Base-by-base conservation (phyloP, 768 basidiomycete species). In the Leccinum subgranulosum region DNA sequence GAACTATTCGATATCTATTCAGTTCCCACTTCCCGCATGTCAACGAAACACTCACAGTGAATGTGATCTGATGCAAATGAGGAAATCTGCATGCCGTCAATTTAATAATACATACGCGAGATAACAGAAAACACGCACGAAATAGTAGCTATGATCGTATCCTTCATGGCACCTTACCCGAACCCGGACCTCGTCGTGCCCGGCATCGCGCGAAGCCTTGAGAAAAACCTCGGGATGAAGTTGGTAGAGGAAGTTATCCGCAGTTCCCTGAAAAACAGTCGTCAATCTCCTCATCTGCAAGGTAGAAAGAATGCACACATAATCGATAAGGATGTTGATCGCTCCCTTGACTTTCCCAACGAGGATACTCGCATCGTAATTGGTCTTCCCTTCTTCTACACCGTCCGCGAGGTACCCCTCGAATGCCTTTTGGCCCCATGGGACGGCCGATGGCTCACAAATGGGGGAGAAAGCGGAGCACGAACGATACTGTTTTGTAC, bases 371-470 rank as follows among this genome's bases (percentile, higher is more conserved):
- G 97, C 90, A 69, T 98, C 97, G 66, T 95, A 92, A 56, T 71
- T 74, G 27, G 69, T 74, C 57, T 80, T 81, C 6, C 88, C 96
- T 74, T 97, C 94, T 57, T 86, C 79, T 47, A 86, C 61, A 21
- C 92, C 89, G 33, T 86, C 87, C 49, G 81, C 74, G 23, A 98
- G 82, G 74, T 96, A 98, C 15, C 92, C 92, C 3, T 65, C 69
- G 76, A 98, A 97, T 2, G 94, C 95, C 69, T 94, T 96, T 67
- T 87, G 78, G 23, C 96, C 96, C 96, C 96, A 98, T 2, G 88
- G 87, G 50, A 85, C 87, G 53, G 87, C 82, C 14, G 86, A 86
- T 0, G 96, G 94, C 73, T 98, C 98, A 51, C 86, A 78, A 54
- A 92, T 85, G 1, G 90, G 90, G 29, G 92, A 77, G 69, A 98